Evolutionary conservation across 1,284 basidiomycete species (phyloP).

Genomic region (Serendipita sp.): DNA sequence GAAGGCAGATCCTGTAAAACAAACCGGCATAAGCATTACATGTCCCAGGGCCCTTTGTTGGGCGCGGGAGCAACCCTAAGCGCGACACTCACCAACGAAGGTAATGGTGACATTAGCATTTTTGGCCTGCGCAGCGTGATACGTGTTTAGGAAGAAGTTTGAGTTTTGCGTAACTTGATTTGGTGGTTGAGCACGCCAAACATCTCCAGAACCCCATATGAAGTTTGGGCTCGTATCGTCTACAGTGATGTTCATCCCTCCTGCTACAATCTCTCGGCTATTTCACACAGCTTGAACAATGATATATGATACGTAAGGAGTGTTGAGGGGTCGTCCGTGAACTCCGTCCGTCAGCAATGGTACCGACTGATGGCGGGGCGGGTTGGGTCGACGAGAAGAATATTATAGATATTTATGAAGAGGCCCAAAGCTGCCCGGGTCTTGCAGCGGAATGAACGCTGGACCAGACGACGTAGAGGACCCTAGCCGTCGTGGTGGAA

Average conservation of each 20-base stretch:
- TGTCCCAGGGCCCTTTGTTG: background rate
- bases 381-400: background rate
- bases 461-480: background rate
- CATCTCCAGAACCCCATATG: background rate
- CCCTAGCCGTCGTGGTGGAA: background rate
- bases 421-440: background rate
- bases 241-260: background rate
- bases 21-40: background rate
- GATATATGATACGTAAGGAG: background rate
- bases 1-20: background rate
- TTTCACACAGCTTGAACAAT: background rate
- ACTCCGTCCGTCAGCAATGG: no score
- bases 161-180: background rate
- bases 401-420: no score
- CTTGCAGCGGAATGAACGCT: background rate
- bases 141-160: background rate
- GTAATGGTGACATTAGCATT: background rate
- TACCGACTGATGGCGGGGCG: background rate
- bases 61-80: background rate
- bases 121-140: background rate
- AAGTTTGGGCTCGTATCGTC: constrained; percentile 2
- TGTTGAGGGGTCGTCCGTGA: background rate
- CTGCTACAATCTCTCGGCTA: no score
- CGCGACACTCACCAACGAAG: background rate
- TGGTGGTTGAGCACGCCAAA: background rate